Evolutionary conservation across 306 rosid genomes (phyloP), one percentile per base, ranked within the genome.

Genomic region (Glycine latifolia): DNA sequence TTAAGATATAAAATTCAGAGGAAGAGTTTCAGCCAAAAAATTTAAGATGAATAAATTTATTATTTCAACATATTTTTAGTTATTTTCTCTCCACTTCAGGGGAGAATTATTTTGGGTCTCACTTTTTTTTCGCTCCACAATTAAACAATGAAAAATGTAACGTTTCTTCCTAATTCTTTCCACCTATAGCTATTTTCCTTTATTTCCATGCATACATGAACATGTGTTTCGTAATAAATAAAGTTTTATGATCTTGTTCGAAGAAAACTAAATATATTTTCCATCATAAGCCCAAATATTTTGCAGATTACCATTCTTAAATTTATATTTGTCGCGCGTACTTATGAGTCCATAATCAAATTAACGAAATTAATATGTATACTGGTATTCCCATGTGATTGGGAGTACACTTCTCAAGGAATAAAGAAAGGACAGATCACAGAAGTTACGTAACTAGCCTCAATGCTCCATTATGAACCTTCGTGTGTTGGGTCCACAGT

Each of bases 321-420:
- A 53, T 59, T 50, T 48, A 31, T 39, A 73, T 53, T 6, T 46
- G 62, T 46, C 31, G 31, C 31, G 31, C 10, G 71, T 56, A 4
- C 33, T 47, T n/a, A 58, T 54, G 53, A 55, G 14, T 75, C 31
- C 4, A 81, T 0, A n/a, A 43, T 13, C 20, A 76, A n/a, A 52
- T 70, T 43, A 56, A 52, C 8, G 16, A 17, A 52, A 73, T 17
- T n/a, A 26, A 52, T 41, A 71, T 10, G 3, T 0, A 26, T 26
- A 56, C 4, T 16, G 33, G 33, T 16, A 56, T 37, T 37, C 39
- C 80, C 83, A 79, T 67, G 81, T 74, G 87, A 73, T 37, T 66
- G 13, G 54, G 31, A 55, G 55, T 33, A 62, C 31, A 26, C 63
- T 35, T 65, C 5, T 75, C 3, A 65, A 14, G 72, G 50, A 78